Evolutionary conservation across 2,329 filamentous ascomycete genomes (phyloP), one percentile per base, ranked within the genome.

Genomic region (Pseudogymnoascus sp.): DNA sequence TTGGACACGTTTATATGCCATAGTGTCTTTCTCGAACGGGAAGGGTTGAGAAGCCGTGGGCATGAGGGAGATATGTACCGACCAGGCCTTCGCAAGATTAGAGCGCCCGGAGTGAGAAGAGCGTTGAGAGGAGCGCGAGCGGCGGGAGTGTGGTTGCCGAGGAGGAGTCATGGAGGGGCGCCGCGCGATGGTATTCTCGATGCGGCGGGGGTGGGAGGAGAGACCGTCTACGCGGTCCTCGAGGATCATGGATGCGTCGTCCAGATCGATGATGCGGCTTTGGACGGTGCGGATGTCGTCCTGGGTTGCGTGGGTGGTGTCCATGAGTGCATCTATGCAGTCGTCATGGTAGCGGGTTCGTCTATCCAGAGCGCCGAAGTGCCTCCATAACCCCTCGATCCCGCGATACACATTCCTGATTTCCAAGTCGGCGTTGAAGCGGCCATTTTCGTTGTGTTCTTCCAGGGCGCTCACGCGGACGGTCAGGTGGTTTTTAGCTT

Each of bases 21-120:
- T 81, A 12, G 83, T 85, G 67, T 85, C 82, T 69, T 84, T 83
- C 72, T 86, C 84, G 69, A 86, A 86, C 0, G 84, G 84, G 66
- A 85, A 84, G 4, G 82, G 80, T 63, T 82, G 79, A 36, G 78
- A 78, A 11, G 76, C 76, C 56, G 78, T 80, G 3, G 84, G 84
- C 38, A 86, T 76, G 11, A 86, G 77, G 2, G 84, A 86, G 37
- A 86, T 77, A 68, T 86, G 83, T 28, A 86, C 81, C 1, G 83
- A 85, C 84, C 84, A 86, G 4, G 77, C 73, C 62, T 74, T 75
- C 16, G 75, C 71, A 11, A 66, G 69, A 4, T 3, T n/a, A 14
- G 28, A 28, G 46, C 67, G 66, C 66, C 72, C 64, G 46, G 64
- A 70, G 66, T 16, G 67, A 62, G 59, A 62, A 0, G 28, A 28